Evolutionary conservation across 257 asterid species (phyloP), one percentile per base, ranked within the genome.

Genomic region (Solanum stenotomum): DNA sequence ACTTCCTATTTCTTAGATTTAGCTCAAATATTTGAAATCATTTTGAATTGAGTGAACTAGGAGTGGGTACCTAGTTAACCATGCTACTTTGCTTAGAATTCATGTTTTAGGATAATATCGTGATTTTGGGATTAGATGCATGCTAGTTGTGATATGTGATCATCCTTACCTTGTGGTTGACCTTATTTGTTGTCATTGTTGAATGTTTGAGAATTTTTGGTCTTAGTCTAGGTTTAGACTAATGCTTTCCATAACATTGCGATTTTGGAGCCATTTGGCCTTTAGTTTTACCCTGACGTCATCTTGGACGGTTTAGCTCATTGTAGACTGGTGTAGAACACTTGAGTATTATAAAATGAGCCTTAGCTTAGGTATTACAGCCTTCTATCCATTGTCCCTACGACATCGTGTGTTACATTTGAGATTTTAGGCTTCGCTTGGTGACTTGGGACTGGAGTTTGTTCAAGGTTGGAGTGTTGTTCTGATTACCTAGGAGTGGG

Each of bases 251-350:
- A 59, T 59, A 59, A 0, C 11, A 3, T 59, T 59, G 1, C 0
- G 12, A 7, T 59, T 20, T 59, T 59, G 12, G 2, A 59, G 67
- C 4, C 10, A 20, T 0, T 59, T 7, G 5, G 2, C 5, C 67
- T 56, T 56, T 3, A 20, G 4, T 56, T 56, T 56, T 20, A 6
- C 5, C 25, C 2, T 20, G 0, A 56, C 65, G 2, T 56, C 11
- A 7, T 18, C 0, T 0, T 59, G 25, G 25, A 20, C 1, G 0
- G 5, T 8, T 59, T 20, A 59, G 25, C 1, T 59, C 25, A 0
- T 59, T 59, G 5, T 52, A 52, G 63, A 52, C 23, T 52, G 8
- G 63, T 15, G 23, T 20, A 22, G 27, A 0, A 59, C 2, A 59
- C 27, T 22, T 18, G 67, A 22, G 27, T 59, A 8, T 59, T 3